Percentiles rank a stretch among this genome's conserved stretches.
phyloP scores from a whole-genome alignment of 306 rosid species.

The Fagus crenata region DNA sequence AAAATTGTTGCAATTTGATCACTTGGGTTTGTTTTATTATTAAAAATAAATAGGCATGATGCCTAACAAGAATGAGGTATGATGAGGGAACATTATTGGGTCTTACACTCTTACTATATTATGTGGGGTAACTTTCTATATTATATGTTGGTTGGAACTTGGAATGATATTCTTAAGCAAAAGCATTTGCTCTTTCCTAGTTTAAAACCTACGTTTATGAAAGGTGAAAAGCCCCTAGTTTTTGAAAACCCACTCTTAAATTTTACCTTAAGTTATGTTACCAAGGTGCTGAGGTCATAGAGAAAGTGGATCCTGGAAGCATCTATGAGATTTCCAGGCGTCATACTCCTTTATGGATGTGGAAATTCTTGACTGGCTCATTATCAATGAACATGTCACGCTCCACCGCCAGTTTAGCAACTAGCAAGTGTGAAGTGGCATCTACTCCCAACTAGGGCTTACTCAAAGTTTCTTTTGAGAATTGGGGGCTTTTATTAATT shows the following conservation, averaged over 20 bases:
- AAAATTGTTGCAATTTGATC: not conserved
- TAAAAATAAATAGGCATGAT: not conserved
- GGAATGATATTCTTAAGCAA: constrained; percentile 12
- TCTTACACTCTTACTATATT: too few species aligned
- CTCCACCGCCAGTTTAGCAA: constrained; percentile 18
- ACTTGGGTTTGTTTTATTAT: not conserved
- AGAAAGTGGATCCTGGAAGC: constrained; percentile 38
- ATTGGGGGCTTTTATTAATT: too few species aligned
- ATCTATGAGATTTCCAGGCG: constrained; percentile 42
- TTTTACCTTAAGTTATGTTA: not conserved
- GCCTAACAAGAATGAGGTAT: constrained; percentile 30
- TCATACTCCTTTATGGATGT: constrained; percentile 35
- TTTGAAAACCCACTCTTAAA: constrained; percentile 30
- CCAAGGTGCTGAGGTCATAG: constrained; percentile 43
- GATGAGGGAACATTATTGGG: constrained; percentile 34
- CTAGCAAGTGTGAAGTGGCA: not conserved
- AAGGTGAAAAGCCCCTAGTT: constrained; percentile 18
- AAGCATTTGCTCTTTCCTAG: constrained; percentile 27
- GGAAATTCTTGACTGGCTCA: constrained; percentile 6
- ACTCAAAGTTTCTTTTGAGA: constrained; percentile 1
- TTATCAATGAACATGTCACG: constrained; percentile 30
- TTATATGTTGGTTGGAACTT: not conserved
- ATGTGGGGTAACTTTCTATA: not conserved
- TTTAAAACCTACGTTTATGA: too few species aligned
- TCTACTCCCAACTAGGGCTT: constrained; percentile 5